A percentile compares a stretch with the other conserved stretches of the same genome.
These are phyloP conservation scores for Panicum virgatum DNA, from an alignment of 202 grass and related monocot genomes.

Conservation along the genomic window DNA sequence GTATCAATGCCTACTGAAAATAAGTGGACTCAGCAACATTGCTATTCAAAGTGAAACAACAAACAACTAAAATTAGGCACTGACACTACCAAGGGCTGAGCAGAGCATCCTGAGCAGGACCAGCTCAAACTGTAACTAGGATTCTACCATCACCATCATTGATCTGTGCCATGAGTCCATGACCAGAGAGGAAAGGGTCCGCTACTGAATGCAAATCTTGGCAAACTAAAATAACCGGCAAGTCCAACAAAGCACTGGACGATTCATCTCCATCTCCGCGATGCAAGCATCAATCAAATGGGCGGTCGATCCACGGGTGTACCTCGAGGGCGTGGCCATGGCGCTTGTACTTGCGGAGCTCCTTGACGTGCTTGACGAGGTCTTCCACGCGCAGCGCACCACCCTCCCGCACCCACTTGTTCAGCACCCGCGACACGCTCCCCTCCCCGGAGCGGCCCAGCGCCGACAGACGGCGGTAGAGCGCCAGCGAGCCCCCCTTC, in stretches of 20 bases:
- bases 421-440: constrained; percentile 51
- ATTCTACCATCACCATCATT: not conserved
- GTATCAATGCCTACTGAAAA: not conserved
- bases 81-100: not conserved
- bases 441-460: constrained; percentile 42
- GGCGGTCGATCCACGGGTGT: not conserved
- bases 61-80: not conserved
- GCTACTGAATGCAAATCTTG: not conserved
- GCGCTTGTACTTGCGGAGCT: constrained; percentile 66
- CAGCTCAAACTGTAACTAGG: not conserved
- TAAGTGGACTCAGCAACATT: not conserved
- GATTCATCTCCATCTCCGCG: too few relatives aligned
- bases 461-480: constrained; percentile 58
- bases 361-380: constrained; percentile 57
- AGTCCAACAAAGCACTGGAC: not conserved
- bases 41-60: not conserved
- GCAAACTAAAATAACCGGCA: not conserved
- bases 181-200: not conserved
- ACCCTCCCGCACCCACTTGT: constrained; percentile 75
- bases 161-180: not conserved
- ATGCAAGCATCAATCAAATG: not conserved
- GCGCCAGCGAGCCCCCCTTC: constrained; percentile 19
- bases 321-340: constrained; percentile 76
- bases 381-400: constrained; percentile 14
- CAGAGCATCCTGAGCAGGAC: not conserved